These are phyloP conservation scores for Paramyrothecium sp. DNA, from an alignment of 2,329 filamentous ascomycete genomes.

Conservation along the genomic window DNA sequence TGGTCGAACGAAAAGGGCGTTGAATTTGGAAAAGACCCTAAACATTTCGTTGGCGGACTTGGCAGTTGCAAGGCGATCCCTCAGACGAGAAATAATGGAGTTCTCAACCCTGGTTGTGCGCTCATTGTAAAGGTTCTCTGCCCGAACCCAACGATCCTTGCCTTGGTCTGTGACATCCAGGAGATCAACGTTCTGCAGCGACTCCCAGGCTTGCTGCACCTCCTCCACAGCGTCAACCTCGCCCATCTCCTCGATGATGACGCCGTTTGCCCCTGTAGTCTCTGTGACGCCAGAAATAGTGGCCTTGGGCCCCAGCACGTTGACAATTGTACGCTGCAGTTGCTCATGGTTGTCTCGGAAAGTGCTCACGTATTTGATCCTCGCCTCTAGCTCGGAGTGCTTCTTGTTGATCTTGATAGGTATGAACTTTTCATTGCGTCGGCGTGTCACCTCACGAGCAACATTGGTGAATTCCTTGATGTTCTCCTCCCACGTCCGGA, in stretches of 20 bases:
- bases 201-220: conserved; percentile 90
- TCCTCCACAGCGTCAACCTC: conserved; percentile 97
- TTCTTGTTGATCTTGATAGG: conserved; percentile 92
- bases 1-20: conserved; percentile 95
- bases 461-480: conserved; percentile 98
- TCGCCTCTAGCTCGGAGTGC: conserved; percentile 84
- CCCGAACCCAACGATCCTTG: conserved; percentile 87
- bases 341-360: conserved; percentile 98
- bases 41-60: conserved; percentile 99
- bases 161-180: conserved; percentile 89
- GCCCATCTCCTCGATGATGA: conserved; percentile 89
- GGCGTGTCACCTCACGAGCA: conserved; percentile 88
- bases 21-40: conserved; percentile 99
- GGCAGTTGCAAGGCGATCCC: conserved; percentile 89
- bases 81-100: conserved; percentile 91
- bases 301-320: conserved; percentile 81
- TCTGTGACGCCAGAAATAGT: conserved; percentile 54
- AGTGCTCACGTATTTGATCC: conserved; percentile 88
- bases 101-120: conserved; percentile 96
- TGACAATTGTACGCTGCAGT: conserved; percentile 91
- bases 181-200: conserved; percentile 90
- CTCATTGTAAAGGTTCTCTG: conserved; percentile 95
- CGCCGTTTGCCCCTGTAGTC: conserved; percentile 53
- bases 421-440: conserved; percentile 96
- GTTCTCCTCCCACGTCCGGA: conserved; percentile 91